phyloP scores from a whole-genome alignment of 139 green algal species.

The Micractinium conductrix region DNA sequence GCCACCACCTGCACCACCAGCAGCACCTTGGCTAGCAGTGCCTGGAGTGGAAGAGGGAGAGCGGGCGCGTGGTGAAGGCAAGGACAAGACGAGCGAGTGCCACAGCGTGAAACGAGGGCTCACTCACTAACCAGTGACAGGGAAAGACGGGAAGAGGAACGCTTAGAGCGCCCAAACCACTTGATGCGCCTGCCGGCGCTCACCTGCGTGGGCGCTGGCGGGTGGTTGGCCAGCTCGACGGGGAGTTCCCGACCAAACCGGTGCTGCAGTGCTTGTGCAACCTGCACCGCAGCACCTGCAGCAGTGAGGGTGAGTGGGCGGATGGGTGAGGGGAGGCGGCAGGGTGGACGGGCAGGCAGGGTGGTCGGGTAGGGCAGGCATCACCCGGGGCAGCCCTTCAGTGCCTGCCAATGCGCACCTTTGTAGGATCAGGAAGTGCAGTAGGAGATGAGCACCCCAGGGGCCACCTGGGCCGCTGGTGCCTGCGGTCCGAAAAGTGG shows the following conservation, averaged over 20 bases:
- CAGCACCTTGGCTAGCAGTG: constrained; percentile 41
- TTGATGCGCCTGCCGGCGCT: neutral
- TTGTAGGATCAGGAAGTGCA: constrained; percentile 76
- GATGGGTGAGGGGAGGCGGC: too few relatives aligned
- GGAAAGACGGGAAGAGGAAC: neutral
- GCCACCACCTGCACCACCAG: constrained; percentile 49
- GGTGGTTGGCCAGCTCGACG: constrained; percentile 62
- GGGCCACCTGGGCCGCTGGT: neutral
- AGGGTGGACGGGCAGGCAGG: too few relatives aligned
- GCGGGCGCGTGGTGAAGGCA: neutral
- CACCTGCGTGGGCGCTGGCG: constrained; percentile 46
- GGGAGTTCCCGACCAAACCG: constrained; percentile 58
- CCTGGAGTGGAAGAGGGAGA: constrained; percentile 27
- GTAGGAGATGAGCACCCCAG: constrained; percentile 62
- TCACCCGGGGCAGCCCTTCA: too few relatives aligned
- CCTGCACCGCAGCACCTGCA: constrained; percentile 76
- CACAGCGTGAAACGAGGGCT: too few relatives aligned
- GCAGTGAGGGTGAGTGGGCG: too few relatives aligned
- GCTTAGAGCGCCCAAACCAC: neutral
- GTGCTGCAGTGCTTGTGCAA: constrained; percentile 55
- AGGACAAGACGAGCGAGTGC: neutral
- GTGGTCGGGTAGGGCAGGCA: too few relatives aligned
- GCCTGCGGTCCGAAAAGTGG: neutral
- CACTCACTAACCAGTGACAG: neutral
- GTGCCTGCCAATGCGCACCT: too few relatives aligned